These are phyloP conservation scores for Cystobasidium tubakii DNA, from an alignment of 768 basidiomycete species.

Conservation along the genomic window DNA sequence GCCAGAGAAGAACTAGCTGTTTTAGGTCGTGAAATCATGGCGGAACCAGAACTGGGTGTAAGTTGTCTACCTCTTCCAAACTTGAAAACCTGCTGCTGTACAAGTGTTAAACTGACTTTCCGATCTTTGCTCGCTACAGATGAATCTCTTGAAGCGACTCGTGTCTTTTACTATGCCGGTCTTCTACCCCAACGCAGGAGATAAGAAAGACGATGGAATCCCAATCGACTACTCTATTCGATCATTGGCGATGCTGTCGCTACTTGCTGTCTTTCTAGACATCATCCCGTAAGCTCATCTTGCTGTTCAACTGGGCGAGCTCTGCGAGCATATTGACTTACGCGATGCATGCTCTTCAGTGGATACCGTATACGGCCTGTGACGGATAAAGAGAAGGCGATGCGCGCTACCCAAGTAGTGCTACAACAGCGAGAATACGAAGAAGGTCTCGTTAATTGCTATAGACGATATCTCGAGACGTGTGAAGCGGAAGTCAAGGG, in stretches of 20 bases:
- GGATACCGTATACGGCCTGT: slow-evolving; percentile 89
- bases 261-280: slow-evolving; percentile 91
- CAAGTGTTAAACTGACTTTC: neutral
- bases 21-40: slow-evolving; percentile 86
- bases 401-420: slow-evolving; percentile 92
- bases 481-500: slow-evolving; percentile 85
- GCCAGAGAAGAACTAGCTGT: slow-evolving; percentile 92
- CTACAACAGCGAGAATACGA: slow-evolving; percentile 86
- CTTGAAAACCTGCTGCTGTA: neutral
- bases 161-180: slow-evolving; percentile 78
- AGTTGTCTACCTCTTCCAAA: slow-evolving; percentile 47
- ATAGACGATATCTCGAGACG: slow-evolving; percentile 78
- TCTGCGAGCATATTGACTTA: too few relatives aligned
- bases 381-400: slow-evolving; percentile 80
- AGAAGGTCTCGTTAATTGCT: slow-evolving; percentile 78
- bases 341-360: too few relatives aligned
- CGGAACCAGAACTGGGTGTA: slow-evolving; percentile 92
- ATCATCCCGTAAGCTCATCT: slow-evolving; percentile 61
- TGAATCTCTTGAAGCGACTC: slow-evolving; percentile 79
- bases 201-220: slow-evolving; percentile 58
- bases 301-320: too few relatives aligned
- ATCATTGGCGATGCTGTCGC: slow-evolving; percentile 79
- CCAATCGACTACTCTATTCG: slow-evolving; percentile 74
- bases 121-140: slow-evolving; percentile 53
- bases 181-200: slow-evolving; percentile 62